Evolutionary conservation across 805 yeast genomes (phyloP).

Genomic region (Saturnispora besseyi): DNA sequence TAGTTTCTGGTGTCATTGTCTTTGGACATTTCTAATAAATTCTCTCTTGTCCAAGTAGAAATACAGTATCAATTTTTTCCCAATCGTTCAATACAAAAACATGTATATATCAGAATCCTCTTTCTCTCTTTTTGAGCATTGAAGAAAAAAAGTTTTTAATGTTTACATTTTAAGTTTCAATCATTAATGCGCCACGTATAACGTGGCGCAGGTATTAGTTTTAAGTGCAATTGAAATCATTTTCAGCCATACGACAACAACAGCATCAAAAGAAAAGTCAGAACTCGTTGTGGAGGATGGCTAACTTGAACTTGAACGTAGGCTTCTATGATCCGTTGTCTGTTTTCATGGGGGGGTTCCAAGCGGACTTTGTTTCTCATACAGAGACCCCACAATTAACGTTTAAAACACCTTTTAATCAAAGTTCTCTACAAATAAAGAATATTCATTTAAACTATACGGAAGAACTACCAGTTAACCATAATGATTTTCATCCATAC

Average conservation of each 20-base stretch:
- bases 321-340: slow-evolving; percentile 74
- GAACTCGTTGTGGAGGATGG: background rate
- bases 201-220: background rate
- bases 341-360: slow-evolving; percentile 36
- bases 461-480: slow-evolving; percentile 45
- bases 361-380: slow-evolving; percentile 34
- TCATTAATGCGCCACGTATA: background rate
- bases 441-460: slow-evolving; percentile 42
- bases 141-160: background rate
- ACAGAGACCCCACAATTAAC: slow-evolving; percentile 20
- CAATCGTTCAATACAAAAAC: background rate
- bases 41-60: background rate
- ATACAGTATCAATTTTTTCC: background rate
- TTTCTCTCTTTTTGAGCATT: background rate
- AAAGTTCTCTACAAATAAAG: slow-evolving; percentile 57
- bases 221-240: background rate
- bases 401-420: slow-evolving; percentile 16
- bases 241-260: background rate
- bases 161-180: too few species aligned
- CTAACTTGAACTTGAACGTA: slow-evolving; percentile 22
- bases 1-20: background rate
- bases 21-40: background rate
- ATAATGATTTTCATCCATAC: slow-evolving; percentile 23
- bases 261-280: background rate
- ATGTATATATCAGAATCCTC: too few species aligned